A percentile compares a stretch with the other conserved stretches of the same genome.
phyloP scores from a whole-genome alignment of 495 filamentous ascomycete genomes.

The Cenococcum geophilum region DNA sequence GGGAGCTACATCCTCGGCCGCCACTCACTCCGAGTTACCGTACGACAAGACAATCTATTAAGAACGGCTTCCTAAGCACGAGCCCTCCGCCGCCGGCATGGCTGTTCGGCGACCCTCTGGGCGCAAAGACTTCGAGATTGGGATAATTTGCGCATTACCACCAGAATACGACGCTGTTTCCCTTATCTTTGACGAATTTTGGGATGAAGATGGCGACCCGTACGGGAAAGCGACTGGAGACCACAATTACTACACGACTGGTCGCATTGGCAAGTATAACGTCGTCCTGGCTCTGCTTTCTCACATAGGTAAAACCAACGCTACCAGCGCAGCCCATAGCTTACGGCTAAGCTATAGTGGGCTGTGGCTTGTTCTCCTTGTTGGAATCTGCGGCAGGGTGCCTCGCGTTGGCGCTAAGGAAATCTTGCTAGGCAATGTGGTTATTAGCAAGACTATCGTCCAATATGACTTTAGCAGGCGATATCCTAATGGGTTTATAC shows the following conservation, averaged over 20 bases:
- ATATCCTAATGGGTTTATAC: too few species aligned
- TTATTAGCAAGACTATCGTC: slow-evolving; percentile 12
- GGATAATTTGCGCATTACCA: slow-evolving; percentile 35
- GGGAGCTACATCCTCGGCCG: too few species aligned
- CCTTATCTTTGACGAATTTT: slow-evolving; percentile 30
- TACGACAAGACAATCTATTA: too few species aligned
- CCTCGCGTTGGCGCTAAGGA: slow-evolving; percentile 15
- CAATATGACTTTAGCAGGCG: slow-evolving; percentile 16
- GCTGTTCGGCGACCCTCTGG: too few species aligned
- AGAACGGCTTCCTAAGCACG: too few species aligned
- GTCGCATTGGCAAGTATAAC: neutral
- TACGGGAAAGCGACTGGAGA: neutral
- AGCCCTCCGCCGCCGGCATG: too few species aligned
- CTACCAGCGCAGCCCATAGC: neutral
- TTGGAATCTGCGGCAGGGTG: slow-evolving; percentile 20
- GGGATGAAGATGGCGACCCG: neutral
- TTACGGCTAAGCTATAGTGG: neutral
- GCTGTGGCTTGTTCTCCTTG: neutral
- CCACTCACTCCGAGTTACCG: too few species aligned
- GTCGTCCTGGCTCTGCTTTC: neutral
- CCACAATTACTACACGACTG: neutral
- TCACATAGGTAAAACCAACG: neutral
- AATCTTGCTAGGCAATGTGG: slow-evolving; percentile 14
- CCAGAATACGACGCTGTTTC: slow-evolving; percentile 32
- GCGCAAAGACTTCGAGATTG: slow-evolving; percentile 39